These are phyloP conservation scores for Trametes gibbosa DNA, from an alignment of 768 basidiomycete species.

Conservation along the genomic window DNA sequence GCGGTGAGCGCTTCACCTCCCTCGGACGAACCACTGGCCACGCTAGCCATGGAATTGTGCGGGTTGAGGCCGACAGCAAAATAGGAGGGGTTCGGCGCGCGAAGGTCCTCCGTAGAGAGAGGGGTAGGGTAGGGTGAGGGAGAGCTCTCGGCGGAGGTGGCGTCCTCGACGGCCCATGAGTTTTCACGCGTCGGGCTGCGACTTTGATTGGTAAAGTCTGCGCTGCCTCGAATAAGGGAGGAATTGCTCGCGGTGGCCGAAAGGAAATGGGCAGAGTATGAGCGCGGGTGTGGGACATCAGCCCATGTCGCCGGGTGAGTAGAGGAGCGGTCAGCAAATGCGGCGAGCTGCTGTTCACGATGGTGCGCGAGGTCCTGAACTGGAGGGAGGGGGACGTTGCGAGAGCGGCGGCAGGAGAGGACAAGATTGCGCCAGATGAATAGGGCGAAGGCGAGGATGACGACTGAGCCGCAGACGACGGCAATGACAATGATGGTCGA, in stretches of 20 bases:
- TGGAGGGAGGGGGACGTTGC: slow-evolving; percentile 54
- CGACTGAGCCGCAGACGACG: slow-evolving; percentile 44
- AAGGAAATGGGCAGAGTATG: slow-evolving; percentile 11
- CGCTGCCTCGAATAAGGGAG: slow-evolving; percentile 20
- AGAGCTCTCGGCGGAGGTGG: slow-evolving; percentile 20
- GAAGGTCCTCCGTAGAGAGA: slow-evolving; percentile 11
- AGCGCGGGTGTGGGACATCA: slow-evolving; percentile 19
- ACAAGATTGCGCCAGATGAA: slow-evolving; percentile 39
- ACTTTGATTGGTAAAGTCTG: background rate
- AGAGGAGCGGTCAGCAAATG: slow-evolving; percentile 32
- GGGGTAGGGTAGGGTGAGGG: slow-evolving; percentile 11
- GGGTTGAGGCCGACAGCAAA: slow-evolving; percentile 15
- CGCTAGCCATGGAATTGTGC: slow-evolving; percentile 20
- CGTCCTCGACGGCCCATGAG: slow-evolving; percentile 22
- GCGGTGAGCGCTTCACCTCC: slow-evolving; percentile 1
- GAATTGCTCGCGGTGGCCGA: slow-evolving; percentile 21
- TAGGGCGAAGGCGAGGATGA: slow-evolving; percentile 36
- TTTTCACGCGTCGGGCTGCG: slow-evolving; percentile 14
- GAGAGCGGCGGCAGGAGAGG: slow-evolving; percentile 30
- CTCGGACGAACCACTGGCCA: slow-evolving; percentile 5
- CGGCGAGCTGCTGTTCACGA: slow-evolving; percentile 48
- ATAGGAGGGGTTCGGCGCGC: slow-evolving; percentile 23
- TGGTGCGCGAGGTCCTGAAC: slow-evolving; percentile 64
- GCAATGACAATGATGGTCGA: slow-evolving; percentile 48
- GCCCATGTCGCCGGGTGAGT: slow-evolving; percentile 24